Evolutionary conservation across 176 grass and related monocot species (phyloP).

Genomic region (Thinopyrum elongatum): DNA sequence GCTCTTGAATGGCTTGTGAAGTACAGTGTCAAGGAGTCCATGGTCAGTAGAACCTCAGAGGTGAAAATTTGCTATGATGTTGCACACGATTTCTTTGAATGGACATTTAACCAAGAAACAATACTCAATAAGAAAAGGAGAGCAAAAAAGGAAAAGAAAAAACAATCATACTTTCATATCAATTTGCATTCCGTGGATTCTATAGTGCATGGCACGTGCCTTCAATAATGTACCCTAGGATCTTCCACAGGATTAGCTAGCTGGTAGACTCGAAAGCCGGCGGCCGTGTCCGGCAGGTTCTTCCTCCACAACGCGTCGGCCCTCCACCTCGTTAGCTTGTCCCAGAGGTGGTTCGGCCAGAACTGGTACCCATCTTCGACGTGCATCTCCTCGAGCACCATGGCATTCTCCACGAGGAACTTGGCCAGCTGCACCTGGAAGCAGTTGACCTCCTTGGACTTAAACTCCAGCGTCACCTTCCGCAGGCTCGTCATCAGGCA

Average conservation of each 20-base stretch:
- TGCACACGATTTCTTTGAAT: too few species aligned
- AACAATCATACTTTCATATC: too few species aligned
- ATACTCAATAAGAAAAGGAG: too few species aligned
- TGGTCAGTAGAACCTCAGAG: too few species aligned
- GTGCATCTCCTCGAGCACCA: not conserved
- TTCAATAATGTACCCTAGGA: too few species aligned
- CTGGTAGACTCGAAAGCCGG: not conserved
- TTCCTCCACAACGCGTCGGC: not conserved
- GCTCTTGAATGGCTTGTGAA: too few species aligned
- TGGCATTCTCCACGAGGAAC: not conserved
- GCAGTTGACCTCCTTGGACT: not conserved
- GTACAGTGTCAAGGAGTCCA: too few species aligned
- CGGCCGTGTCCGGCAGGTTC: not conserved
- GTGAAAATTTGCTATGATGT: too few species aligned
- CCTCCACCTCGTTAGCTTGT: not conserved
- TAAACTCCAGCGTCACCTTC: not conserved
- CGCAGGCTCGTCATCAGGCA: not conserved
- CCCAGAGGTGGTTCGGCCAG: not conserved
- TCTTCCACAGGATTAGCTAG: not conserved
- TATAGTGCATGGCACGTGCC: too few species aligned
- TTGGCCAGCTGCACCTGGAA: not conserved
- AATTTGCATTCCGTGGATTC: too few species aligned
- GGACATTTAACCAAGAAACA: too few species aligned
- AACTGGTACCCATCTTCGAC: not conserved
- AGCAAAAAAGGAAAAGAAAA: too few species aligned